Percentiles rank a stretch among this genome's conserved stretches.
These are phyloP conservation scores for Leptographium radiaticola DNA, from an alignment of 2,329 filamentous ascomycete species.

Conservation along the genomic window DNA sequence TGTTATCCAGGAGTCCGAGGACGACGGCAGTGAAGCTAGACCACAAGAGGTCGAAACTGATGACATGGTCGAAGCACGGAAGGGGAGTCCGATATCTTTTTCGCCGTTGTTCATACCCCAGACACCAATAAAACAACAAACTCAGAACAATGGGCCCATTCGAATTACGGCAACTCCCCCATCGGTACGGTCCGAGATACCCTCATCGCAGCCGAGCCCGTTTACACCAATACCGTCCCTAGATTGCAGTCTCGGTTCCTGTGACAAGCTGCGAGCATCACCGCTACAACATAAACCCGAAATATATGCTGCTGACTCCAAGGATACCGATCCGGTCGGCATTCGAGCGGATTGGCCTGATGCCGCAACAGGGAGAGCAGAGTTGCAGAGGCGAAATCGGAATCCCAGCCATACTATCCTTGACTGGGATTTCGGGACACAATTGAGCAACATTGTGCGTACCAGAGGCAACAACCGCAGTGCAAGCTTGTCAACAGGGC, in stretches of 20 bases:
- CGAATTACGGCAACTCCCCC: neutral
- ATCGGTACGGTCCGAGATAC: conserved; percentile 24
- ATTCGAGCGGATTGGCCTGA: neutral
- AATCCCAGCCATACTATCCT: neutral
- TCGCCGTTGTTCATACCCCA: neutral
- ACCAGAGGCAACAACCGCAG: neutral
- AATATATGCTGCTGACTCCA: neutral
- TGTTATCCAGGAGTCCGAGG: neutral
- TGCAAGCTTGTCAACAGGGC: neutral
- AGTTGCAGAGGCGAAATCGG: neutral
- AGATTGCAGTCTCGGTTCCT: conserved; percentile 21
- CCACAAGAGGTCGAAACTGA: neutral
- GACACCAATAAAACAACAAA: neutral
- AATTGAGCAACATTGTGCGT: too few species aligned
- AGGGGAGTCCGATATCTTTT: too few species aligned
- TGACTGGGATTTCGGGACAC: neutral
- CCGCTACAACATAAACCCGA: neutral
- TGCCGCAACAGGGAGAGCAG: neutral
- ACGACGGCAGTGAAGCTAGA: neutral
- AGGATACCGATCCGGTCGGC: too few species aligned
- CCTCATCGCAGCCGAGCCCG: conserved; percentile 31
- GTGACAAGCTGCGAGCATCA: neutral
- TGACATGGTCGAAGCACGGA: neutral
- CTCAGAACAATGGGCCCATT: neutral
- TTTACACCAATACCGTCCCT: conserved; percentile 26